Evolutionary conservation across 805 yeast genomes (phyloP).

Genomic region (Candida ponderosae): DNA sequence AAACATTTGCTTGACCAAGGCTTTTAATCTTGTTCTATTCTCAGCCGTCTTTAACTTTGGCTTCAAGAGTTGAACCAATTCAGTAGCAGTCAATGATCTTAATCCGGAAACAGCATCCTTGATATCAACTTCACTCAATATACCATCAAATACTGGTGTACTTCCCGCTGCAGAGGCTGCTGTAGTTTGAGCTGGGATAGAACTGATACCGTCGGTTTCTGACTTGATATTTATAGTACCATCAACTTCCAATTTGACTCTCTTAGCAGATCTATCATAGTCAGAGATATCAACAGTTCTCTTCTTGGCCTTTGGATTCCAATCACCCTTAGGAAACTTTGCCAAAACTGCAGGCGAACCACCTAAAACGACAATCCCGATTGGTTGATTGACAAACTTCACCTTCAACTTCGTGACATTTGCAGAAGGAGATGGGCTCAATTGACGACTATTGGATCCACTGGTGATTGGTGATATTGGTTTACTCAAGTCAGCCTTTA

Average conservation of each 20-base stretch:
- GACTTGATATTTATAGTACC: slow-evolving; percentile 2
- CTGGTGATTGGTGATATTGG: slow-evolving; percentile 14
- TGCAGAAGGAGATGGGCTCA: slow-evolving; percentile 15
- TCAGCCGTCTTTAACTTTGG: slow-evolving; percentile 56
- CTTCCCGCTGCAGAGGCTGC: slow-evolving; percentile 10
- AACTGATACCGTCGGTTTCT: slow-evolving; percentile 1
- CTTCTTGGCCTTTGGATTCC: slow-evolving; percentile 60
- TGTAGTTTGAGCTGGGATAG: slow-evolving; percentile 11
- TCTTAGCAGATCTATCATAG: slow-evolving; percentile 28
- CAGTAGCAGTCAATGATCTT: slow-evolving; percentile 43
- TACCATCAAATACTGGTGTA: slow-evolving; percentile 10
- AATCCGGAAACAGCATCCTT: slow-evolving; percentile 45
- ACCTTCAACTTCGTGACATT: slow-evolving; percentile 27
- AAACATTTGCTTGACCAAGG: slow-evolving; percentile 48
- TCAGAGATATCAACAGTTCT: slow-evolving; percentile 19
- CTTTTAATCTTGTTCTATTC: slow-evolving; percentile 53
- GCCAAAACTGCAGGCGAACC: slow-evolving; percentile 53
- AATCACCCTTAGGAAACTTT: slow-evolving; percentile 71
- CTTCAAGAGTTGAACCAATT: slow-evolving; percentile 52
- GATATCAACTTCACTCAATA: slow-evolving; percentile 70
- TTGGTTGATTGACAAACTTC: slow-evolving; percentile 36
- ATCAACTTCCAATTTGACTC: slow-evolving; percentile 28
- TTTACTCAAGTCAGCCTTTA: slow-evolving; percentile 29
- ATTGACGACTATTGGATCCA: slow-evolving; percentile 11
- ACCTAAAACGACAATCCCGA: slow-evolving; percentile 53